A percentile compares a stretch with the other conserved stretches of the same genome.
These are phyloP conservation scores for Allantophomopsis lycopodina DNA, from an alignment of 2,329 filamentous ascomycete species.

Conservation along the genomic window DNA sequence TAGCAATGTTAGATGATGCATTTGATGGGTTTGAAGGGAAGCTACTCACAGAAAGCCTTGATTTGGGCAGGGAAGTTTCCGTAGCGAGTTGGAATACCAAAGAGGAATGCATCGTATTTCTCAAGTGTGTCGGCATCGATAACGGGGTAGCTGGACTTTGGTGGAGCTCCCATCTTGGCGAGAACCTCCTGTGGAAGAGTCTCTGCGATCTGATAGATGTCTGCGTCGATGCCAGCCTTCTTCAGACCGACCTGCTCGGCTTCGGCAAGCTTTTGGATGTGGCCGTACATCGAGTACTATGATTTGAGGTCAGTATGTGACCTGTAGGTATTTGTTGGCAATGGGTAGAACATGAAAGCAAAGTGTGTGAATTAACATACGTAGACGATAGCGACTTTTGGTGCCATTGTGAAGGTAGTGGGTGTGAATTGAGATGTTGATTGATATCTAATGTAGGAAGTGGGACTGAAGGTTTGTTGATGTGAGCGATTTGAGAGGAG, in stretches of 20 bases:
- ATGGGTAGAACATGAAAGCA: not conserved
- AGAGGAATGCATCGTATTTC: conserved; percentile 75
- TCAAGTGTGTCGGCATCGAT: conserved; percentile 46
- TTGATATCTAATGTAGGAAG: not conserved
- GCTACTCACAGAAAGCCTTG: conserved; percentile 48
- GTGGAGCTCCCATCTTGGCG: conserved; percentile 77
- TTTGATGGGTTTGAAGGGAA: too few species aligned
- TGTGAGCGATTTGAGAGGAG: not conserved
- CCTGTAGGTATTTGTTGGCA: not conserved
- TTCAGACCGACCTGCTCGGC: conserved; percentile 86
- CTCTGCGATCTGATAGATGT: conserved; percentile 78
- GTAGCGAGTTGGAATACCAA: conserved; percentile 91
- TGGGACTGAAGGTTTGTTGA: not conserved
- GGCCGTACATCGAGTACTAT: conserved; percentile 90
- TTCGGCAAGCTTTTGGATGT: conserved; percentile 72
- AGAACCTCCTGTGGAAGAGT: conserved; percentile 78
- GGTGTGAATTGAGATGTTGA: too few species aligned
- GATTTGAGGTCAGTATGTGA: conserved; percentile 1
- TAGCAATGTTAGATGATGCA: conserved; percentile 19
- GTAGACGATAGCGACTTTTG: conserved; percentile 84
- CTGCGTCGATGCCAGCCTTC: conserved; percentile 68
- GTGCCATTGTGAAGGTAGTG: conserved; percentile 47
- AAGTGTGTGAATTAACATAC: conserved; percentile 35
- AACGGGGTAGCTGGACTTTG: conserved; percentile 58
- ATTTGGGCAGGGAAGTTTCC: conserved; percentile 96